phyloP scores from a whole-genome alignment of 495 filamentous ascomycete species.

The Schizothecium vesticola region DNA sequence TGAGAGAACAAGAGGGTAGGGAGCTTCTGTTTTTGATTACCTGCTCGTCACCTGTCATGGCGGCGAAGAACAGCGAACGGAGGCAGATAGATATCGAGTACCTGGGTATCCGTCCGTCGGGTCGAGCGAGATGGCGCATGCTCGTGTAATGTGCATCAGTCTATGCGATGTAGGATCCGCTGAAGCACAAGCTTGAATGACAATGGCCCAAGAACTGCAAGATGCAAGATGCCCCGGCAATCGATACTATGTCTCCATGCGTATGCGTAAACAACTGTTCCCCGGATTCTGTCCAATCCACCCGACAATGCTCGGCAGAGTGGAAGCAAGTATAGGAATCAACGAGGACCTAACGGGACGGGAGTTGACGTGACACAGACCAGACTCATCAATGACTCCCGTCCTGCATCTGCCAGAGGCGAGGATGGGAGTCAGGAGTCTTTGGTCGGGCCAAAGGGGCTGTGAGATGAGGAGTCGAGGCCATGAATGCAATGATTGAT shows the following conservation, averaged over 20 bases:
- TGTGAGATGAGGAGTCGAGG: not conserved
- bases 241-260: not conserved
- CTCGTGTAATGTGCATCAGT: not conserved
- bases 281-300: not conserved
- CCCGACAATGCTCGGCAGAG: not conserved
- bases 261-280: not conserved
- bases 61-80: not conserved
- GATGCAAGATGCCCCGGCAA: not conserved
- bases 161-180: not conserved
- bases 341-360: not conserved
- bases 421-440: not conserved
- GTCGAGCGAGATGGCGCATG: not conserved
- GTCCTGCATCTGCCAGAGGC: not conserved
- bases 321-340: not conserved
- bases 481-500: not conserved
- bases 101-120: not conserved
- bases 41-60: not conserved
- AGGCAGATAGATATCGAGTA: not conserved
- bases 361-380: not conserved
- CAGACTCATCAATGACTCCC: not conserved
- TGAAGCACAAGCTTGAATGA: not conserved
- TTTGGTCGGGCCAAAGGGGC: not conserved
- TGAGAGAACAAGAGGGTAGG: constrained; percentile 22
- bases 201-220: not conserved
- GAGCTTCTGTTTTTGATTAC: not conserved